Conservation (phyloP, 331 rosid species). For the Saraca asoca region DNA sequence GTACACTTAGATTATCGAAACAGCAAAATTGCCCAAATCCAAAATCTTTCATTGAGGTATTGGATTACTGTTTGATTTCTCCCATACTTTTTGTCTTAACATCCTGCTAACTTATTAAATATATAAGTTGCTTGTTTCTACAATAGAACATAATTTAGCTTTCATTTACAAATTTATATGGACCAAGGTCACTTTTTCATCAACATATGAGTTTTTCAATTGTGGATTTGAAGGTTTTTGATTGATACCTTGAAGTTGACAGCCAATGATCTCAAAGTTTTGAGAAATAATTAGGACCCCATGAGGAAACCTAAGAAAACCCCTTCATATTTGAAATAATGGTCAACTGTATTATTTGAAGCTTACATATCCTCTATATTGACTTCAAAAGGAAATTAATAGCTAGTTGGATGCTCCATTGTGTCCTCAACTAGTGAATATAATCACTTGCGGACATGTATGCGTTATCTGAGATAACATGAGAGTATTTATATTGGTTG, state of each 20-base stretch:
- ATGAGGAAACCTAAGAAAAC: not conserved
- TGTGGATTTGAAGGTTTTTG: constrained; percentile 15
- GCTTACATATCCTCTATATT: constrained; percentile 5
- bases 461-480: not conserved
- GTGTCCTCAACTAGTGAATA: not conserved
- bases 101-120: constrained; percentile 11
- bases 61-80: constrained; percentile 18
- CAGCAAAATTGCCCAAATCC: constrained; percentile 76
- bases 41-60: constrained; percentile 69
- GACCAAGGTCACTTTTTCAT: not conserved
- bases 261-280: constrained; percentile 8
- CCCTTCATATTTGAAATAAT: not conserved
- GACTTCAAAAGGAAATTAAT: not conserved
- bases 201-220: constrained; percentile 4
- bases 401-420: not conserved
- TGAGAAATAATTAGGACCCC: constrained; percentile 7
- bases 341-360: not conserved
- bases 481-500: too few relatives aligned
- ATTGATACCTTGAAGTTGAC: constrained; percentile 9
- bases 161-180: not conserved
- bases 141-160: constrained; percentile 19
- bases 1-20: constrained; percentile 71
- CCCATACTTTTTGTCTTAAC: not conserved
- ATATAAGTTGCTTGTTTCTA: not conserved
- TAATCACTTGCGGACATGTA: constrained; percentile 10